These are phyloP conservation scores for Solanum chiquidenum DNA, from an alignment of 257 asterid genomes.

Conservation along the genomic window DNA sequence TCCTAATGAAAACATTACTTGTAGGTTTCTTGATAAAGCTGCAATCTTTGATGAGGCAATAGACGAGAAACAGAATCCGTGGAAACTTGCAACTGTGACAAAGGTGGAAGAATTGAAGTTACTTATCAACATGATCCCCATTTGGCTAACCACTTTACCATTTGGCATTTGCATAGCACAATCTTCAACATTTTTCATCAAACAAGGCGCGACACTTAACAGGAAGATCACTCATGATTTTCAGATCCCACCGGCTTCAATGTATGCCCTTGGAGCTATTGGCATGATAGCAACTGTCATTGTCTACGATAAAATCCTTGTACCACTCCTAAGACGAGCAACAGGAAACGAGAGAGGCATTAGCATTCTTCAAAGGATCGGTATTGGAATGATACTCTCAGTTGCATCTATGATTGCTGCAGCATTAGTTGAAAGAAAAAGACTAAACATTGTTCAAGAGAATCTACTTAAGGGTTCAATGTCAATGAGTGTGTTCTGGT, in stretches of 20 bases:
- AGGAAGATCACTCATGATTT: conserved; percentile 38
- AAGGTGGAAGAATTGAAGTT: conserved; percentile 65
- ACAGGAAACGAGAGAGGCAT: conserved; percentile 49
- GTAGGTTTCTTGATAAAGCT: conserved; percentile 82
- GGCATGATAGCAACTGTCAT: conserved; percentile 58
- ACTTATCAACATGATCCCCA: conserved; percentile 53
- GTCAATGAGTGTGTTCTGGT: conserved; percentile 6
- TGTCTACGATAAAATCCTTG: conserved; percentile 51
- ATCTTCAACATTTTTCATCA: conserved; percentile 60
- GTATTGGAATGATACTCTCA: conserved; percentile 59
- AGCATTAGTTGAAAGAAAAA: conserved; percentile 38
- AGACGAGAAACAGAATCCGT: conserved; percentile 27
- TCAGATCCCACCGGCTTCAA: conserved; percentile 54
- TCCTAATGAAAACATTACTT: neutral
- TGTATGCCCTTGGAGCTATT: conserved; percentile 58
- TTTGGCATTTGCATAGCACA: conserved; percentile 73
- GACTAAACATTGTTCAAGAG: conserved; percentile 21
- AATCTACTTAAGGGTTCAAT: conserved; percentile 11
- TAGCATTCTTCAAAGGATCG: conserved; percentile 57
- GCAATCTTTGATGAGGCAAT: conserved; percentile 39
- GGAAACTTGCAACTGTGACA: conserved; percentile 54
- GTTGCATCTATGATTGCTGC: conserved; percentile 52
- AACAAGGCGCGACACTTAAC: conserved; percentile 47
- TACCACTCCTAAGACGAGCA: conserved; percentile 41
- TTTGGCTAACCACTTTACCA: conserved; percentile 65